Evolutionary conservation across 306 rosid species (phyloP).

Genomic region (Oemleria cerasiformis): DNA sequence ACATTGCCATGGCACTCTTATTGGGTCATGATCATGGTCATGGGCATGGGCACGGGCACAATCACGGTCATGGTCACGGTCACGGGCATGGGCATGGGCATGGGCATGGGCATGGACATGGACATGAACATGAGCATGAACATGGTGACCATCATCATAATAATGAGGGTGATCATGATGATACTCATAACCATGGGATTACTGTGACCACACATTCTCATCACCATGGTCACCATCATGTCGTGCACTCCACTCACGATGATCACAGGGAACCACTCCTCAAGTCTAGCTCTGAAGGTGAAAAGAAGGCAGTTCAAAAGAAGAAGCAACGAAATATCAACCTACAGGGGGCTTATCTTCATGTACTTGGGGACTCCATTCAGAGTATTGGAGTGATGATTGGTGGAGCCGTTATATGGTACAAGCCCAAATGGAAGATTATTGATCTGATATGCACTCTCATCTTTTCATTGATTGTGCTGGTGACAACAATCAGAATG

Average conservation of each 20-base stretch:
- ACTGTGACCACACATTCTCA: slow-evolving; percentile 9
- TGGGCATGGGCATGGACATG: slow-evolving; percentile 5
- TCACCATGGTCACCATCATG: slow-evolving; percentile 28
- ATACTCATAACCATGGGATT: slow-evolving; percentile 13
- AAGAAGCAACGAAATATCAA: slow-evolving; percentile 41
- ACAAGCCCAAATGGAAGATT: slow-evolving; percentile 48
- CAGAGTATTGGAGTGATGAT: slow-evolving; percentile 65
- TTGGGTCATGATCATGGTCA: slow-evolving; percentile 52
- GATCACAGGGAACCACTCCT: slow-evolving; percentile 33
- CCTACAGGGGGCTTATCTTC: slow-evolving; percentile 60
- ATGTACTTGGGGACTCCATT: slow-evolving; percentile 55
- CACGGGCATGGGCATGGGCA: slow-evolving; percentile 38
- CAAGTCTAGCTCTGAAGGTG: slow-evolving; percentile 22
- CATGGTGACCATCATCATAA: slow-evolving; percentile 33
- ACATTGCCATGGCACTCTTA: slow-evolving; percentile 51
- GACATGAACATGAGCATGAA: background rate
- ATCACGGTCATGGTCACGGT: slow-evolving; percentile 34
- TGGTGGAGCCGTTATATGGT: slow-evolving; percentile 62
- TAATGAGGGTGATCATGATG: slow-evolving; percentile 11
- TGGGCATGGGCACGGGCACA: slow-evolving; percentile 34
- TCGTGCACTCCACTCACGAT: slow-evolving; percentile 1
- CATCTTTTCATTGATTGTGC: slow-evolving; percentile 38
- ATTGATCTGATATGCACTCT: slow-evolving; percentile 47
- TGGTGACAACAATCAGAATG: slow-evolving; percentile 50
- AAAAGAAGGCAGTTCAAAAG: slow-evolving; percentile 2